Percentiles rank a stretch among this genome's conserved stretches.
These are phyloP conservation scores for Pharnaceum exiguum DNA, from an alignment of 148 eudicot species.

Conservation along the genomic window DNA sequence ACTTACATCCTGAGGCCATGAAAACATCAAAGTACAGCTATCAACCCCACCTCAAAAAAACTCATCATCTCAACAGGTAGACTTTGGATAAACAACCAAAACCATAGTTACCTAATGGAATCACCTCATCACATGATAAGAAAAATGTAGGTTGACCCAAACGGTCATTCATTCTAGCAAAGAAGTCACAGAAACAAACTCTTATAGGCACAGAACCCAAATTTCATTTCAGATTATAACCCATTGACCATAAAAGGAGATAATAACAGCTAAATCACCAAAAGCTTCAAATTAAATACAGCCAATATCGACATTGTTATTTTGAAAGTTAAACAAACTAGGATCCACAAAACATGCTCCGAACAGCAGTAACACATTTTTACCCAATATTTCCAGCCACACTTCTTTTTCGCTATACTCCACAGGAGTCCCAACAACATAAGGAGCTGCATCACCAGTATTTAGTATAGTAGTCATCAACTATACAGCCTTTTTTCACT, in stretches of 20 bases:
- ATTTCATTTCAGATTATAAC: conserved; percentile 5
- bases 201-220: conserved; percentile 10
- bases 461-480: conserved; percentile 8
- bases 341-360: conserved; percentile 23
- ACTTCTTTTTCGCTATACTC: conserved; percentile 8
- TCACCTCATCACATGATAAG: conserved; percentile 11
- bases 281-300: conserved; percentile 13
- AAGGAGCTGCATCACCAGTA: conserved; percentile 4
- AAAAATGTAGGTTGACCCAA: conserved; percentile 13
- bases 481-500: conserved; percentile 12
- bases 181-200: not conserved
- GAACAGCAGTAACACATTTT: conserved; percentile 10
- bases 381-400: conserved; percentile 26
- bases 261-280: conserved; percentile 7
- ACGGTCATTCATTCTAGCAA: conserved; percentile 5
- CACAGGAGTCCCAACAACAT: conserved; percentile 20
- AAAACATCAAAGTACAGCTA: not conserved
- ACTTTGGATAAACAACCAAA: conserved; percentile 1
- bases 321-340: conserved; percentile 9
- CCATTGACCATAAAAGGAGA: conserved; percentile 12
- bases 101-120: not conserved
- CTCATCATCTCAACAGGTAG: not conserved
- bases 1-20: no score
- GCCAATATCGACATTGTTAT: conserved; percentile 16
- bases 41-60: not conserved